phyloP scores from a whole-genome alignment of 495 filamentous ascomycete species.

The Penicillium egyptiacum region DNA sequence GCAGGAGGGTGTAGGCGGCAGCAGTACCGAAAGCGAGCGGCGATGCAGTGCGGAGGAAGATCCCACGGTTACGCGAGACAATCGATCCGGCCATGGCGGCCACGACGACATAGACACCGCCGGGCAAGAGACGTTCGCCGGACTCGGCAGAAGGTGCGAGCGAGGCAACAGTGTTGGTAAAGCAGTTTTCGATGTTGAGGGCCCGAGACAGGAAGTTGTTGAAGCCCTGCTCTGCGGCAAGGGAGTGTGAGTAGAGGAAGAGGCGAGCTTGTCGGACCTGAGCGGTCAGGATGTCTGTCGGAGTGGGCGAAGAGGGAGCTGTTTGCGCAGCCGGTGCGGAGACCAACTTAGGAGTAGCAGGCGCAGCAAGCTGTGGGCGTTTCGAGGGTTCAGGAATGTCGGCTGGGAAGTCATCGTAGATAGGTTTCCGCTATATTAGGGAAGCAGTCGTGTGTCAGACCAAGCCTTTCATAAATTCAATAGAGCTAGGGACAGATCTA shows the following conservation, averaged over 20 bases:
- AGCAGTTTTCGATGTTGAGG: slow-evolving; percentile 74
- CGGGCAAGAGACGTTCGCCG: slow-evolving; percentile 81
- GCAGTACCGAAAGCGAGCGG: slow-evolving; percentile 71
- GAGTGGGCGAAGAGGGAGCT: slow-evolving; percentile 62
- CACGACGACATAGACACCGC: slow-evolving; percentile 84
- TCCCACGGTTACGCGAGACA: slow-evolving; percentile 76
- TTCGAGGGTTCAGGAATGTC: slow-evolving; percentile 42
- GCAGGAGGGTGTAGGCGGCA: slow-evolving; percentile 71
- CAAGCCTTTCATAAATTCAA: background rate
- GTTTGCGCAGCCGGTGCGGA: slow-evolving; percentile 27
- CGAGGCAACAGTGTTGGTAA: slow-evolving; percentile 78
- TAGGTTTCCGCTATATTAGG: slow-evolving; percentile 68
- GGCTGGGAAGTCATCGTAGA: slow-evolving; percentile 73
- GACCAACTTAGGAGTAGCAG: slow-evolving; percentile 19
- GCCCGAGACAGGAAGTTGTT: slow-evolving; percentile 72
- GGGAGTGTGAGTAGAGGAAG: slow-evolving; percentile 72
- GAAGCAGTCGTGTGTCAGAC: slow-evolving; percentile 28
- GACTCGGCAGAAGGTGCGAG: slow-evolving; percentile 80
- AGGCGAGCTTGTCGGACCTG: slow-evolving; percentile 79
- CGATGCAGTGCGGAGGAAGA: slow-evolving; percentile 69
- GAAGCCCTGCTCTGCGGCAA: slow-evolving; percentile 69
- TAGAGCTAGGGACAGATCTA: slow-evolving; percentile 9
- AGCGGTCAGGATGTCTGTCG: slow-evolving; percentile 85
- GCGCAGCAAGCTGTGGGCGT: slow-evolving; percentile 33
- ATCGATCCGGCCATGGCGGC: slow-evolving; percentile 91